Base-by-base conservation (phyloP, 2,329 filamentous ascomycete species). In the Botrytis sinoallii region DNA sequence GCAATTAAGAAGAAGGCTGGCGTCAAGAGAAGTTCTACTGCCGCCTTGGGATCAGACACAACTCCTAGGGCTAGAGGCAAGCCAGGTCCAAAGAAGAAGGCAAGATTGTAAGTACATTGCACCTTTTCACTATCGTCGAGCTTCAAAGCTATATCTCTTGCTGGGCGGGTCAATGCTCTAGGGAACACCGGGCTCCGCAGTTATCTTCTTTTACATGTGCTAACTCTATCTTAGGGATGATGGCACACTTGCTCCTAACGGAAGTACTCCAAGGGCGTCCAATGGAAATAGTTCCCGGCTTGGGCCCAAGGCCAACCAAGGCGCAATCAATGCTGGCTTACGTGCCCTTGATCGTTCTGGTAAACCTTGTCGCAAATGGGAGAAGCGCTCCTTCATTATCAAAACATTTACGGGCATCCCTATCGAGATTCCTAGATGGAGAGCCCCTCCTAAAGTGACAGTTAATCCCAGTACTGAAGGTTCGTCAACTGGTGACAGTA, bases 41-140 rank as follows among this genome's bases (percentile, higher is more conserved):
- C 84, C 86, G 90, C 81, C 83, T 84, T 75, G 79, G 85, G 82
- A 79, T 83, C 84, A 79, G 93, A 95, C 76, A 86, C 85, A 48
- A 81, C 85, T 40, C 86, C 91, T n/a, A 94, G 93, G 83, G 86
- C 91, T 72, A 87, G 93, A 81, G 92, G 92, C 81, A 97, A 97
- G 85, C 95, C 96, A 10, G 95, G 95, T 10, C 95, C 95, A 0
- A 98, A 98, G 89, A 97, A 98, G 89, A 97, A 97, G 85, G 91
- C 93, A 77, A 91, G 92, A 87, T 84, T 97, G 95, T 98, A 92
- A 85, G 94, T 92, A 74, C 57, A 70, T 70, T 59, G 42, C 46
- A 48, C 35, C 10, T 16, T n/a, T 63, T 48, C 20, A 40, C 69
- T 32, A 20, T 18, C 25, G 42, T 57, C 25, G 38, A 29, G 9